Conservation (phyloP, 1,284 basidiomycete genomes). For the Ustilago trichophora region DNA sequence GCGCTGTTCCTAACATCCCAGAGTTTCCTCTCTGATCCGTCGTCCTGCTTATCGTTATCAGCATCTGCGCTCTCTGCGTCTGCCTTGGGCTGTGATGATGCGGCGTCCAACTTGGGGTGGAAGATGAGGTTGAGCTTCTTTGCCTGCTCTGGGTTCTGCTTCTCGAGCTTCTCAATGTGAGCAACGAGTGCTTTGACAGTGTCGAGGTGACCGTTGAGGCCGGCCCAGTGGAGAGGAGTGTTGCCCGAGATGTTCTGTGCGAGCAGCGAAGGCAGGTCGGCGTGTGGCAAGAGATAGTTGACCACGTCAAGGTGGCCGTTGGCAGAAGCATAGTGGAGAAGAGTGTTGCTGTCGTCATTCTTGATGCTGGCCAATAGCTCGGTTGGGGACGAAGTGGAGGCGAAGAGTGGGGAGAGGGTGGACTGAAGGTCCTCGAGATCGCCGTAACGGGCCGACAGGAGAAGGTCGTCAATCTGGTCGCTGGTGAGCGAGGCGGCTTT, state of each 20-base stretch:
- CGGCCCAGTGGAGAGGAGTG: conserved; percentile 65
- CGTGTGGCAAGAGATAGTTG: conserved; percentile 40
- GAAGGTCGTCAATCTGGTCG: conserved; percentile 62
- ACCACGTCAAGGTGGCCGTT: conserved; percentile 59
- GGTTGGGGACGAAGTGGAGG: neutral
- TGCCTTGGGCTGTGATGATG: neutral
- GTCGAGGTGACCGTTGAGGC: conserved; percentile 61
- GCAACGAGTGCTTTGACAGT: conserved; percentile 50
- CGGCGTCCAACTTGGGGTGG: conserved; percentile 16
- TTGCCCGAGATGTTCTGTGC: conserved; percentile 61
- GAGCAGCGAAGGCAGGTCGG: conserved; percentile 39
- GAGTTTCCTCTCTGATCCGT: conserved; percentile 51
- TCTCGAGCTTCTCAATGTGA: conserved; percentile 52
- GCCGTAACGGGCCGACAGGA: conserved; percentile 60
- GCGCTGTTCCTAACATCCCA: conserved; percentile 65
- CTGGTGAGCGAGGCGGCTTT: conserved; percentile 26
- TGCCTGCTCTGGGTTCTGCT: conserved; percentile 27
- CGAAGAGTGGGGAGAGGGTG: conserved; percentile 28
- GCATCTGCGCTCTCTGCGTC: conserved; percentile 6
- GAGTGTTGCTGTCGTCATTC: conserved; percentile 57
- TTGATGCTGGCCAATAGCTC: conserved; percentile 20
- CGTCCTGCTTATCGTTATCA: conserved; percentile 25
- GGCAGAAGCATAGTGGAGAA: conserved; percentile 60
- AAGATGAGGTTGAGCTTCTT: conserved; percentile 31
- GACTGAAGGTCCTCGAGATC: conserved; percentile 53